Evolutionary conservation across 257 asterid species (phyloP).

Genomic region (Solanum verrucosum): DNA sequence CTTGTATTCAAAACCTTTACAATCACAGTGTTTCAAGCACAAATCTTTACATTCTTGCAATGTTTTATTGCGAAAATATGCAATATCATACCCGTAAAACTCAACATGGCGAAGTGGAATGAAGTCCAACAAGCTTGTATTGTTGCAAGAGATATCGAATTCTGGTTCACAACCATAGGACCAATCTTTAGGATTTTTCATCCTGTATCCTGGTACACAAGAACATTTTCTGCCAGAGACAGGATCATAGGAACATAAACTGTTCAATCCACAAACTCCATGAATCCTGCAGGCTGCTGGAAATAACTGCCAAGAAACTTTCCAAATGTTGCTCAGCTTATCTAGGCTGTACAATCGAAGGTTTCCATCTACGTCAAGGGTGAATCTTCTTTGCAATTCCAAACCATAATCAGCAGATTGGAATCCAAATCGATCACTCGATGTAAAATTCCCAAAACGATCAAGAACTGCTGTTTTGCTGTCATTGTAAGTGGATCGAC

Average conservation of each 20-base stretch:
- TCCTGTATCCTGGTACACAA: conserved; percentile 27
- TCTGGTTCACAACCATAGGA: conserved; percentile 27
- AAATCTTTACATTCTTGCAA: conserved; percentile 6
- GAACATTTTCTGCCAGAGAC: conserved; percentile 14
- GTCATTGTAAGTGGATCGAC: conserved; percentile 15
- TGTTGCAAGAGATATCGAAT: conserved; percentile 9
- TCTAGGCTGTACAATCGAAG: conserved; percentile 25
- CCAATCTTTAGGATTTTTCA: conserved; percentile 24
- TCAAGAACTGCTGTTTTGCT: conserved; percentile 12
- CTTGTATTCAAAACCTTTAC: conserved; percentile 31
- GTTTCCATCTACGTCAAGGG: conserved; percentile 25
- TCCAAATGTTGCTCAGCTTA: conserved; percentile 6
- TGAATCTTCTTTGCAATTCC: conserved; percentile 13
- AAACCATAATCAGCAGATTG: conserved; percentile 9
- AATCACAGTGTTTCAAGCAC: conserved; percentile 17
- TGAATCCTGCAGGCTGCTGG: conserved; percentile 13
- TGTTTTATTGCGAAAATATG: conserved; percentile 1
- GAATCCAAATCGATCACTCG: conserved; percentile 4
- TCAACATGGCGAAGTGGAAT: conserved; percentile 13
- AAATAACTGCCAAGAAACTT: conserved; percentile 24
- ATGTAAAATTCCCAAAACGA: conserved; percentile 7
- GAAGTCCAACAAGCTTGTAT: not conserved
- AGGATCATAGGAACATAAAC: conserved; percentile 13
- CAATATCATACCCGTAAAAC: conserved; percentile 30
- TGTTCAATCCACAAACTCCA: conserved; percentile 34